Conservation (phyloP, 2,329 filamentous ascomycete genomes). For the Sarocladiaceae sp. region DNA sequence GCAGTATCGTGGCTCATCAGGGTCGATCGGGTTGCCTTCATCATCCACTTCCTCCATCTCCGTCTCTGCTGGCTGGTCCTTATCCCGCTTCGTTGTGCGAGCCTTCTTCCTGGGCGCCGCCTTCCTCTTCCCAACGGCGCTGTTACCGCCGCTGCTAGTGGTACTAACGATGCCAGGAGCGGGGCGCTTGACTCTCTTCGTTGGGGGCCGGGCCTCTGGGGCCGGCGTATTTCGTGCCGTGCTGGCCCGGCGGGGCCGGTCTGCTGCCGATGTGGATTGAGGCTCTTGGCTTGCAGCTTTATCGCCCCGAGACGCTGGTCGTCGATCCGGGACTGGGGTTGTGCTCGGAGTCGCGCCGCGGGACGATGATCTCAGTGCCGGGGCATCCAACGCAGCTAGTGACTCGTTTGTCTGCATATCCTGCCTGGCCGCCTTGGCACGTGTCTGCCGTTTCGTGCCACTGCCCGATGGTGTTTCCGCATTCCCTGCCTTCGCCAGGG, state of each 20-base stretch:
- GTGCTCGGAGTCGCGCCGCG: slow-evolving; percentile 24
- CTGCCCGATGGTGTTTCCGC: not conserved
- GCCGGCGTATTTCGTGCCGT: slow-evolving; percentile 52
- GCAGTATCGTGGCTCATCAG: slow-evolving; percentile 71
- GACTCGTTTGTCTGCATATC: slow-evolving; percentile 15
- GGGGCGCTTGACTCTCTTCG: slow-evolving; percentile 60
- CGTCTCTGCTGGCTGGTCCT: slow-evolving; percentile 33
- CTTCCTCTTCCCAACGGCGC: slow-evolving; percentile 66
- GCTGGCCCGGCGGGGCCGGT: slow-evolving; percentile 49
- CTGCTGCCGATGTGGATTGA: slow-evolving; percentile 40
- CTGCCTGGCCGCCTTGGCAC: slow-evolving; percentile 35
- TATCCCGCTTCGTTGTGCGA: slow-evolving; percentile 41
- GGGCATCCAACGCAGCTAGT: slow-evolving; percentile 15
- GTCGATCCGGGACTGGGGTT: slow-evolving; percentile 26
- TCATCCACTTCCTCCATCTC: slow-evolving; percentile 58
- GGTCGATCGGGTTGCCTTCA: slow-evolving; percentile 64
- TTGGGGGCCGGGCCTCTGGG: slow-evolving; percentile 40
- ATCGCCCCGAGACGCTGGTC: slow-evolving; percentile 43
- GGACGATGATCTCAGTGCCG: slow-evolving; percentile 24
- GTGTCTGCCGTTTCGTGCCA: slow-evolving; percentile 34
- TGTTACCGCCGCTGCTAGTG: slow-evolving; percentile 54
- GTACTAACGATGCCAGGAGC: slow-evolving; percentile 65
- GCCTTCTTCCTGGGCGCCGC: slow-evolving; percentile 62
- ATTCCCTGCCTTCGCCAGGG: not conserved
- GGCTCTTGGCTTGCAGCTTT: slow-evolving; percentile 47